Evolutionary conservation across 2,329 filamentous ascomycete species (phyloP), one percentile per base, ranked within the genome.

Genomic region (Albophoma yamanashiensis): DNA sequence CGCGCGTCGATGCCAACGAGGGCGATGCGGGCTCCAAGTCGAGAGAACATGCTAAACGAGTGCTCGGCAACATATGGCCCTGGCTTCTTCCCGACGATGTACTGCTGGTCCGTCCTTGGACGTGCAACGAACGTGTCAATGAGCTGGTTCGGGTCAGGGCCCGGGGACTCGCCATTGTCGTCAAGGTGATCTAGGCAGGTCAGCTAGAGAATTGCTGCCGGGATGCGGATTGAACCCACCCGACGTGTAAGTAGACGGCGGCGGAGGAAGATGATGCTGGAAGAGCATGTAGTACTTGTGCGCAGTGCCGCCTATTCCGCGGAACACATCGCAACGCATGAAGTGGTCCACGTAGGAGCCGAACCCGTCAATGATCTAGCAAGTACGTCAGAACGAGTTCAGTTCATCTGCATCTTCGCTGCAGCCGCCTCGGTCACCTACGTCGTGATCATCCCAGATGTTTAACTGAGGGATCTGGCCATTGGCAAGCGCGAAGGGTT

Each of bases 211-310:
- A 27, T 22, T 4, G 15, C 20, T 12, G 7, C 17, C 14, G 8
- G 14, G 22, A 27, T 62, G 14, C 17, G 14, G 27, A n/a, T 25
- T 4, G n/a, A n/a, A 15, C 36, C 62, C 64, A 79, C 89, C 89
- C 1, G 90, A 90, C 3, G 91, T 96, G 71, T 88, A 97, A 1
- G 92, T 96, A 38, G 89, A 92, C 63, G 82, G 79, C 0, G 93
- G 92, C 1, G 93, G 93, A 15, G 92, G 84, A 57, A 95, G 77
- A 68, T 97, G 93, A 67, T 99, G 94, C 75, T 99, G 94, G 75
- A 99, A 99, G 12, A 99, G 83, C 82, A 97, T 84, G 72, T 99
- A 99, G 75, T 97, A 97, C 74, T 99, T 99, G 79, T 94, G 95
- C 1, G 94, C 94, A 59, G 92, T 86, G 39, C 90, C 91, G 6